phyloP scores from a whole-genome alignment of 768 basidiomycete species.

The Xerocomellus intermedius region DNA sequence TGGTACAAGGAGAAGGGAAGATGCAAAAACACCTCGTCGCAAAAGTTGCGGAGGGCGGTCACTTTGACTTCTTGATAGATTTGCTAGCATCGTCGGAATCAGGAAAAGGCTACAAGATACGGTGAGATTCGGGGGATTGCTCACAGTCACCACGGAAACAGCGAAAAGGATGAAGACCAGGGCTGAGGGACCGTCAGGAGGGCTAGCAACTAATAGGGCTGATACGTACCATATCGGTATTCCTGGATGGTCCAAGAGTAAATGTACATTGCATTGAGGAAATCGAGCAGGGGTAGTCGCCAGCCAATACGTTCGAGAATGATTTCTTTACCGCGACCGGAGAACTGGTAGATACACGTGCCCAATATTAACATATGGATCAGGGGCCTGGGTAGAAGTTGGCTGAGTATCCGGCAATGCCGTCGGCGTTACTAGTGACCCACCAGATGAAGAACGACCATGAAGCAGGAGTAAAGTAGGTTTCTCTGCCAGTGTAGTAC shows the following conservation, averaged over 20 bases:
- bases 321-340: slow-evolving; percentile 50
- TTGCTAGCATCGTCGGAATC: slow-evolving; percentile 33
- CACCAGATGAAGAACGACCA: slow-evolving; percentile 66
- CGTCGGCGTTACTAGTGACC: slow-evolving; percentile 9
- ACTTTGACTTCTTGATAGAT: slow-evolving; percentile 68
- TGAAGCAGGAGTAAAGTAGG: slow-evolving; percentile 65
- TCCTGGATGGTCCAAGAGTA: slow-evolving; percentile 56
- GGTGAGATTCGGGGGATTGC: neutral
- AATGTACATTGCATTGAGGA: slow-evolving; percentile 65
- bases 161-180: slow-evolving; percentile 43
- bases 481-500: slow-evolving; percentile 52
- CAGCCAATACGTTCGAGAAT: slow-evolving; percentile 66
- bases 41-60: slow-evolving; percentile 44
- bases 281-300: slow-evolving; percentile 59
- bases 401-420: neutral
- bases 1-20: slow-evolving; percentile 73
- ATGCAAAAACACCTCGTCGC: slow-evolving; percentile 66
- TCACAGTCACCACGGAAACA: slow-evolving; percentile 51
- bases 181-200: slow-evolving; percentile 26
- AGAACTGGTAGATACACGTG: slow-evolving; percentile 61
- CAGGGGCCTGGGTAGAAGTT: slow-evolving; percentile 42
- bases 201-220: neutral
- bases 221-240: slow-evolving; percentile 41
- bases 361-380: slow-evolving; percentile 69
- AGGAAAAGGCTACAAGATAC: neutral